Base-by-base conservation (phyloP, 352 stramenopile genomes). In the Globisporangium sylvaticum region DNA sequence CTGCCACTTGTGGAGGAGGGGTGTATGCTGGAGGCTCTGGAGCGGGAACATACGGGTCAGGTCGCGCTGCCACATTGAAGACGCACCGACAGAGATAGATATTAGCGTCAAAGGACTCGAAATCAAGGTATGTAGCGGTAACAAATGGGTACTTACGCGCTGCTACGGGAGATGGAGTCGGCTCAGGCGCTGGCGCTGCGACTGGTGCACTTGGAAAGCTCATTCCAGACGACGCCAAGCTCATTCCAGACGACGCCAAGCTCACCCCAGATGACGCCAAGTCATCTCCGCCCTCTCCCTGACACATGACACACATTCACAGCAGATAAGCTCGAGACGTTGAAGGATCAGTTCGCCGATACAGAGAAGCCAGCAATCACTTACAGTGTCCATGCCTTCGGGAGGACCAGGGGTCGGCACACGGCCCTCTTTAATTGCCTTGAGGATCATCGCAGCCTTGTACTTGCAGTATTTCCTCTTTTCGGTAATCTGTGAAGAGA, bases 391-490 rank as follows among this genome's bases (percentile, higher is more conserved):
- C 53, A 84, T 67, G 34, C 81, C 52, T 75, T 89, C 74, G 34
- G 83, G 87, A 25, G 85, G 90, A 20, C 94, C 94, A 32, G 96
- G 90, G 2, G 77, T 88, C 1, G 91, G 90, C 14, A 78, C 70
- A 50, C 82, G 80, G 24, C 96, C 94, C 70, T 98, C 92, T 69
- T 98, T 98, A 55, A 98, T 92, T 12, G 93, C 93, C 70, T 98
- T 98, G 22, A 98, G 75, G 75, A 98, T 98, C 25, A 97, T 96
- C 0, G 94, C 95, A 5, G 94, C 93, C 66, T 98, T 98, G 86
- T 92, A 98, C 75, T 98, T 98, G 75, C 88, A 95, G 75, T 98
- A 98, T n/a, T 81, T 79, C 32, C 84, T 80, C 71, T 98, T 97
- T 72, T 97, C 88, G 34, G 88, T 67, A 68, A 98, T 80, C 74